Percentiles rank a stretch among this genome's conserved stretches.
Evolutionary conservation across 2,329 filamentous ascomycete genomes (phyloP).

Genomic region (Fusarium penzigii): DNA sequence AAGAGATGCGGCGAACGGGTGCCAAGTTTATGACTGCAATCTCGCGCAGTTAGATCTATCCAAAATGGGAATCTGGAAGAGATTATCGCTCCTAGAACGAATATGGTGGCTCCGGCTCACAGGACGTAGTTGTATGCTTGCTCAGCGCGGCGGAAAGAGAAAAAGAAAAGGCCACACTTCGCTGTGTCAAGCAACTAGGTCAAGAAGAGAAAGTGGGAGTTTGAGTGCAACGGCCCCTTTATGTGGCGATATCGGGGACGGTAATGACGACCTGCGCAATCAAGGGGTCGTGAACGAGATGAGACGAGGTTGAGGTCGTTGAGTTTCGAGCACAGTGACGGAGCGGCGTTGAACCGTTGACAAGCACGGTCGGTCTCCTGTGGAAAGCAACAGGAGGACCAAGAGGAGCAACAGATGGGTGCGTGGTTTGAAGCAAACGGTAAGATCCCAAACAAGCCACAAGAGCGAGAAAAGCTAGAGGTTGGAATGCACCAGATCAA

Average conservation of each 20-base stretch:
- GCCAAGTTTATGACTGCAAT: constrained; percentile 1
- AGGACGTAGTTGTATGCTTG: too few relatives aligned
- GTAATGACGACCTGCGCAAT: constrained; percentile 14
- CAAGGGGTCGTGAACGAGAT: constrained; percentile 23
- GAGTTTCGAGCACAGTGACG: constrained; percentile 18
- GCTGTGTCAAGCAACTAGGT: too few relatives aligned
- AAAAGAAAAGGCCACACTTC: too few relatives aligned
- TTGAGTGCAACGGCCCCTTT: background rate
- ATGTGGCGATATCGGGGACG: constrained; percentile 11
- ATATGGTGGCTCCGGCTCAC: too few relatives aligned
- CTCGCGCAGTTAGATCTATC: constrained; percentile 9
- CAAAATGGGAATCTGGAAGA: background rate
- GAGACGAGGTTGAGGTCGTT: background rate
- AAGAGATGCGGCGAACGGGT: constrained; percentile 1
- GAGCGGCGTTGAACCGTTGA: constrained; percentile 25
- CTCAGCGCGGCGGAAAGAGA: too few relatives aligned
- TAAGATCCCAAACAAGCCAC: background rate
- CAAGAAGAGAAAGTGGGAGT: too few relatives aligned
- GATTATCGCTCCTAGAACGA: too few relatives aligned
- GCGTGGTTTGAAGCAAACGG: background rate
- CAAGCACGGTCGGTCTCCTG: constrained; percentile 8
- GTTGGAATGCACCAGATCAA: background rate
- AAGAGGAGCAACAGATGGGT: constrained; percentile 1
- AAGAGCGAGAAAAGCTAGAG: background rate
- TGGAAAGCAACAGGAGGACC: constrained; percentile 5